Percentiles rank a stretch among this genome's conserved stretches.
phyloP scores from a whole-genome alignment of 805 yeast genomes.

The Barnettozyma wickerhamii region DNA sequence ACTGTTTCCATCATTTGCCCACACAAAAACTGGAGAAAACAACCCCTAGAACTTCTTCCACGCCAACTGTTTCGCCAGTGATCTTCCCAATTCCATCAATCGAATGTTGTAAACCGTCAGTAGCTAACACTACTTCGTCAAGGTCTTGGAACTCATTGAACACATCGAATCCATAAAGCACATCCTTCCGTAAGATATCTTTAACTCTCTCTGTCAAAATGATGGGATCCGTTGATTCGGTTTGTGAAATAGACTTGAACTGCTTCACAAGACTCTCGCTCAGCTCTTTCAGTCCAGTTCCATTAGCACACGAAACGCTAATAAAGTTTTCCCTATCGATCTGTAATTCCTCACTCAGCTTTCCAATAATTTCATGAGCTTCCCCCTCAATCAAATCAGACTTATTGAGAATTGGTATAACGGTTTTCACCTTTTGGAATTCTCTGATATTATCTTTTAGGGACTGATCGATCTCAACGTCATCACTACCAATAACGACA shows the following conservation, averaged over 20 bases:
- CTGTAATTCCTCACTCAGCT: slow-evolving; percentile 21
- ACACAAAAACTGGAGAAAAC: slow-evolving; percentile 92
- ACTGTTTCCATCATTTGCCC: slow-evolving; percentile 57
- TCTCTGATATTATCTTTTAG: slow-evolving; percentile 35
- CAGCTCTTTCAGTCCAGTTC: slow-evolving; percentile 51
- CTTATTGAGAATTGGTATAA: slow-evolving; percentile 55
- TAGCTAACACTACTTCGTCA: slow-evolving; percentile 74
- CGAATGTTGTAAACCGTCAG: slow-evolving; percentile 69
- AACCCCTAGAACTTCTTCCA: slow-evolving; percentile 87
- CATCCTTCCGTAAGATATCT: slow-evolving; percentile 73
- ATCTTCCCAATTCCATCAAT: slow-evolving; percentile 88
- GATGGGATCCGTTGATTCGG: slow-evolving; percentile 58
- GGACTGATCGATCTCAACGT: slow-evolving; percentile 32
- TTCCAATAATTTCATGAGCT: slow-evolving; percentile 18
- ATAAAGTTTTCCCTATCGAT: slow-evolving; percentile 24
- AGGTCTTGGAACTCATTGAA: slow-evolving; percentile 45
- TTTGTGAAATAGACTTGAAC: slow-evolving; percentile 47
- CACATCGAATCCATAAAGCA: slow-evolving; percentile 67
- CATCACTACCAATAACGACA: slow-evolving; percentile 53
- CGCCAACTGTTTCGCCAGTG: slow-evolving; percentile 83
- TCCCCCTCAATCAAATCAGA: slow-evolving; percentile 39
- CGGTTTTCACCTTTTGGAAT: slow-evolving; percentile 24
- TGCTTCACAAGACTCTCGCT: slow-evolving; percentile 34
- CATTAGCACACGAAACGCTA: slow-evolving; percentile 57
- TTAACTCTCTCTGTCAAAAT: slow-evolving; percentile 70